These are phyloP conservation scores for Ceratocystis albifundus DNA, from an alignment of 2,329 filamentous ascomycete genomes.

Conservation along the genomic window DNA sequence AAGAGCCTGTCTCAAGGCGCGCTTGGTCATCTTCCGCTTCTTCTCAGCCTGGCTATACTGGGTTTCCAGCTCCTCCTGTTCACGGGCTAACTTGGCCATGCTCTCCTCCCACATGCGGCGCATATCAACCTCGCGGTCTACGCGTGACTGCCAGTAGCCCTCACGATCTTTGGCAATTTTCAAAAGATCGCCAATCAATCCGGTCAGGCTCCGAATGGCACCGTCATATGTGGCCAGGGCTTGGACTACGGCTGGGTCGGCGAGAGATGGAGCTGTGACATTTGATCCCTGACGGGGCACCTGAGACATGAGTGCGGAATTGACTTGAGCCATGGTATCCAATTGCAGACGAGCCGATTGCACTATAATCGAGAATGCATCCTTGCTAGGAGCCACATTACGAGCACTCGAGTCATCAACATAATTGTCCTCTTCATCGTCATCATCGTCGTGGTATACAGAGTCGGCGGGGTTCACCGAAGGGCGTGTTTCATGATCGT, in stretches of 20 bases:
- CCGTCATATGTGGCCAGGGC: slow-evolving; percentile 78
- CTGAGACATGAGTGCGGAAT: slow-evolving; percentile 66
- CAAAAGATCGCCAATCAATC: slow-evolving; percentile 71
- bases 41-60: slow-evolving; percentile 80
- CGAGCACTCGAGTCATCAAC: slow-evolving; percentile 64
- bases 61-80: slow-evolving; percentile 84
- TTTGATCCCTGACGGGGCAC: slow-evolving; percentile 26
- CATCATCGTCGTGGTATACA: slow-evolving; percentile 39
- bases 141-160: slow-evolving; percentile 89
- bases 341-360: slow-evolving; percentile 89
- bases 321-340: slow-evolving; percentile 77
- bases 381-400: slow-evolving; percentile 66
- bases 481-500: slow-evolving; percentile 35
- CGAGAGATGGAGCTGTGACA: slow-evolving; percentile 37
- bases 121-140: slow-evolving; percentile 84
- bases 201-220: slow-evolving; percentile 76
- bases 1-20: slow-evolving; percentile 74
- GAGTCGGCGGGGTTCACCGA: slow-evolving; percentile 31
- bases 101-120: slow-evolving; percentile 97
- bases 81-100: slow-evolving; percentile 90
- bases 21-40: slow-evolving; percentile 81
- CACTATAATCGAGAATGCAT: slow-evolving; percentile 93
- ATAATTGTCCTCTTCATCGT: slow-evolving; percentile 67
- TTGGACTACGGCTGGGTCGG: slow-evolving; percentile 62
- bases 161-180: slow-evolving; percentile 91